These are phyloP conservation scores for Candida pseudoglaebosa DNA, from an alignment of 805 yeast species.

Conservation along the genomic window DNA sequence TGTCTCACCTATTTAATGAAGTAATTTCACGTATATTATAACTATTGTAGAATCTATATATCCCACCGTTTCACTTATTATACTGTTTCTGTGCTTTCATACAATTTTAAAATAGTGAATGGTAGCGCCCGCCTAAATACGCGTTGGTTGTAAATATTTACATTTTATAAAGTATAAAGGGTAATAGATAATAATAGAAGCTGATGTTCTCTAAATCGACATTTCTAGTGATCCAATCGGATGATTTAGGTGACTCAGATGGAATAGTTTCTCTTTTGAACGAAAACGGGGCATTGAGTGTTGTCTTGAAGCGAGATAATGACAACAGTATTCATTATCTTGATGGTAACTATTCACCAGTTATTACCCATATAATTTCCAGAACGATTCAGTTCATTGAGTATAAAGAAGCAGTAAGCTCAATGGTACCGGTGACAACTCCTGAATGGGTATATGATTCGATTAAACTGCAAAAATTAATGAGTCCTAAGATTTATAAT, in stretches of 20 bases:
- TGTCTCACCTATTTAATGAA: constrained; percentile 1
- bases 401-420: constrained; percentile 40
- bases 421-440: constrained; percentile 64
- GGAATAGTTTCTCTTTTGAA: constrained; percentile 13
- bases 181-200: neutral
- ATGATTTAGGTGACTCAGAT: constrained; percentile 11
- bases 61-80: no score
- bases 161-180: neutral
- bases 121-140: constrained; percentile 6
- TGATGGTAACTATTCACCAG: constrained; percentile 2
- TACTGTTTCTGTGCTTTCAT: no score
- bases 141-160: constrained; percentile 3
- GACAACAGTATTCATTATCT: constrained; percentile 10
- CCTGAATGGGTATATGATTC: constrained; percentile 59
- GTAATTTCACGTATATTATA: neutral
- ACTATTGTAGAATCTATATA: neutral
- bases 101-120: neutral
- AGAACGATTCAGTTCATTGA: constrained; percentile 49
- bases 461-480: constrained; percentile 32
- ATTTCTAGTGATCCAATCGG: constrained; percentile 19
- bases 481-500: constrained; percentile 56
- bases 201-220: constrained; percentile 18
- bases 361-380: constrained; percentile 50
- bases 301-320: constrained; percentile 12
- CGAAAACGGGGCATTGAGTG: constrained; percentile 18